Base-by-base conservation (phyloP, 805 yeast species). In the Zygoascus biomembranicola region DNA sequence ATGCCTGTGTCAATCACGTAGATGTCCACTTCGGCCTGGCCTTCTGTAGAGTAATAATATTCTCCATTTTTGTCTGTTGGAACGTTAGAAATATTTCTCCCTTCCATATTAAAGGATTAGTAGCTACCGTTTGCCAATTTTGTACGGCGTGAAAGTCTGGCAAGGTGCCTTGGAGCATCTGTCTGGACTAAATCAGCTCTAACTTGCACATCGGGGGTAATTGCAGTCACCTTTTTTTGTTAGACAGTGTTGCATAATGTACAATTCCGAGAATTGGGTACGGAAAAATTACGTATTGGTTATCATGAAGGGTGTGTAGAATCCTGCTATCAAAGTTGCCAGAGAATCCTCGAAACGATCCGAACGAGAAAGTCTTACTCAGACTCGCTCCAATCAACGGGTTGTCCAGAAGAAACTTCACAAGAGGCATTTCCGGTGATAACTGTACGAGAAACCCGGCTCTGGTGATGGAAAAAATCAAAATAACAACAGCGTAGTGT, bases 1-100 rank as follows among this genome's bases (percentile, higher is more conserved):
- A 70, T 79, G 5, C 97, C 97, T 1, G 96, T 85, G 68, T 90
- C 97, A 52, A 89, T 75, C 45, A 90, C 79, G 65, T 90, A 90
- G 0, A 84, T 92, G 53, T 78, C 77, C 2, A 87, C 86, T 43
- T 76, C 79, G 16, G 52, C 51, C 51, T 72, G 70, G 0, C 95
- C 96, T 9, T 51, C 47, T 5, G 60, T 48, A 18, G 64, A 53
- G 49, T 65, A 63, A 47, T 48, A 52, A 53, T 63, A 65, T 14
- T 11, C 26, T 2, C 18, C 41, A 13, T 16, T 32, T 5, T 9
- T n/a, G 3, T 46, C 49, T 31, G n/a, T 10, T 5, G 8, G 8
- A 5, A 4, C 42, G 8, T 37, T 37, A 37, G 42, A 14, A 14
- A 37, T 16, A 5, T 14, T 16, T 37, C 18, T 14, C 10, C 10